Base-by-base conservation (phyloP, 139 green algal species). In the Chara braunii region DNA sequence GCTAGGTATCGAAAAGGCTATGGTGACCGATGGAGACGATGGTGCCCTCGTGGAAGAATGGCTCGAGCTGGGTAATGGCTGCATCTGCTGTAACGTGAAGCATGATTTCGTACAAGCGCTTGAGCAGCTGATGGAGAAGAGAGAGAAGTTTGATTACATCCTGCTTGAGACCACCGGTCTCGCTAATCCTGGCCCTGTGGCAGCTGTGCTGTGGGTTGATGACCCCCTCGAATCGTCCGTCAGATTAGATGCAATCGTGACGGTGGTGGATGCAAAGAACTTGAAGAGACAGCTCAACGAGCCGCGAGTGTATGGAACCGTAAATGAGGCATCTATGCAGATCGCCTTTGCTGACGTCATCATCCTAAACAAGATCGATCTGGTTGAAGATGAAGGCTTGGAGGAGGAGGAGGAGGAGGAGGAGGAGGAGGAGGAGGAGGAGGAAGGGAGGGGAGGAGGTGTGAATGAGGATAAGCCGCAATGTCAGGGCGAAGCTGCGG, bases 61-160 rank as follows among this genome's bases (percentile, higher is more conserved):
- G 88, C 72, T 97, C 33, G 84, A 96, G 75, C 80, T 99, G n/a
- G 81, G 81, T 57, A 99, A 99, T 64, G 93, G 93, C 12, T 99
- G 93, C 80, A 80, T 98, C 43, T 99, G 93, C 82, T 99, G 93
- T 80, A 89, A 68, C 35, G 88, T 94, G 5, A 97, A 97, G 71
- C 85, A 75, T 42, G 83, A 93, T 62, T 92, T 99, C 74, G 70
- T 99, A 28, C 69, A 68, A n/a, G 66, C 70, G 0, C 56, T 84
- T 9, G 68, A 84, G 35, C 11, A 44, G 26, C 61, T 82, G 37
- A 34, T 78, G 50, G 43, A 70, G 28, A 34, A 68, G 18, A 18
- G 37, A 31, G 40, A 70, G 5, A 77, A 61, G 61, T 86, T 95
- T 65, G 88, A 96, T 55, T 76, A 78, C 26, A 86, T 96, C 51